phyloP scores from a whole-genome alignment of 1,284 basidiomycete genomes.

The Inonotus obliquus region DNA sequence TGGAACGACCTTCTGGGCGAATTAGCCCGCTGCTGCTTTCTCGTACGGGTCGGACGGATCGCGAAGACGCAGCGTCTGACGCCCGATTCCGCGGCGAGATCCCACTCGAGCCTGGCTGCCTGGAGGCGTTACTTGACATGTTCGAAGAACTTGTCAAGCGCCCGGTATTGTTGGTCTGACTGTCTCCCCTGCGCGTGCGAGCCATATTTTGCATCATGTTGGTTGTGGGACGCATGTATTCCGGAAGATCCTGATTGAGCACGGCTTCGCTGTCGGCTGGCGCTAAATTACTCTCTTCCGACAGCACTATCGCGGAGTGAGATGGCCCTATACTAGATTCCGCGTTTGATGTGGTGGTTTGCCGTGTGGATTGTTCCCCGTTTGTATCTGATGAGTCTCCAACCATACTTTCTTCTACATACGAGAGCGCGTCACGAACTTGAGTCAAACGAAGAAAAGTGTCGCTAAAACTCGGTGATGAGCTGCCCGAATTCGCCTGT shows the following conservation, averaged over 20 bases:
- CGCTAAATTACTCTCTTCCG: slow-evolving; percentile 23
- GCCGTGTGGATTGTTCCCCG: not conserved
- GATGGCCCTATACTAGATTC: slow-evolving; percentile 26
- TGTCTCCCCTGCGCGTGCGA: not conserved
- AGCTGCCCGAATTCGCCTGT: slow-evolving; percentile 19
- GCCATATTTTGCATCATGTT: slow-evolving; percentile 6
- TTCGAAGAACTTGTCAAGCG: not conserved
- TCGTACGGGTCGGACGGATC: not conserved
- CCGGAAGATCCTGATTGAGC: slow-evolving; percentile 26
- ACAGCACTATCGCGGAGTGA: slow-evolving; percentile 32
- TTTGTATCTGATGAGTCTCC: not conserved
- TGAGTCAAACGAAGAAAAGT: slow-evolving; percentile 48
- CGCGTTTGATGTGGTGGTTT: not conserved
- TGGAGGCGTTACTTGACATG: not conserved
- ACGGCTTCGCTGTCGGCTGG: slow-evolving; percentile 20
- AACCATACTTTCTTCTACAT: slow-evolving; percentile 28
- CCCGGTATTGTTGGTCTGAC: not conserved
- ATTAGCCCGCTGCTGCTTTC: not conserved
- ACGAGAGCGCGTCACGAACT: slow-evolving; percentile 35
- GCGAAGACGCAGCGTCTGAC: not conserved
- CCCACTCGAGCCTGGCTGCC: not conserved
- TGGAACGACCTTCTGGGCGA: not conserved
- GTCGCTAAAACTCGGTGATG: slow-evolving; percentile 44
- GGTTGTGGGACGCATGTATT: slow-evolving; percentile 1
- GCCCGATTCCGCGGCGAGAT: slow-evolving; percentile 3